phyloP scores from a whole-genome alignment of 768 basidiomycete genomes.

The Cyathus striatus region DNA sequence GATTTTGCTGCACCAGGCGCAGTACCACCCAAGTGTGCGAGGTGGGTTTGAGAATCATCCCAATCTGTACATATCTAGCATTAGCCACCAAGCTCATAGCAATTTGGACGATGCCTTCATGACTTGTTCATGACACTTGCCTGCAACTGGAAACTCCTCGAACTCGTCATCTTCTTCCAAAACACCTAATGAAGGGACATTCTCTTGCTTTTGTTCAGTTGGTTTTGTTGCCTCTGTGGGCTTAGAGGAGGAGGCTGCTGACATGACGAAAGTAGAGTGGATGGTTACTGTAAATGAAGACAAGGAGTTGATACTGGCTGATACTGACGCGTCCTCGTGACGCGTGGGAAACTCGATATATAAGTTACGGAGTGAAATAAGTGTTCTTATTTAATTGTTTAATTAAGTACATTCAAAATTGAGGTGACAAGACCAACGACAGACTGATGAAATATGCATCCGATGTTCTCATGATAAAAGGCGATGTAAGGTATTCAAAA shows the following conservation, averaged over 20 bases:
- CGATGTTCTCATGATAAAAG: too few relatives aligned
- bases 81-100: not conserved
- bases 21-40: slow-evolving; percentile 71
- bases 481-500: too few relatives aligned
- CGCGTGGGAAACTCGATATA: slow-evolving; percentile 13
- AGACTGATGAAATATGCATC: too few relatives aligned
- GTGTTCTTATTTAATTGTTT: too few relatives aligned
- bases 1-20: slow-evolving; percentile 73
- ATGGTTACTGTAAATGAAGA: not conserved
- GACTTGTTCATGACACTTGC: slow-evolving; percentile 47
- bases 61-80: slow-evolving; percentile 48
- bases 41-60: slow-evolving; percentile 81
- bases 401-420: too few relatives aligned
- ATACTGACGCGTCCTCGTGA: slow-evolving; percentile 18
- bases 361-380: not conserved
- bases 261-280: slow-evolving; percentile 12
- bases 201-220: slow-evolving; percentile 37
- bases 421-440: too few relatives aligned
- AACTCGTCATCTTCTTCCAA: slow-evolving; percentile 98
- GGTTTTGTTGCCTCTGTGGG: slow-evolving; percentile 29
- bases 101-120: too few relatives aligned
- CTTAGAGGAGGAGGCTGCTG: slow-evolving; percentile 47
- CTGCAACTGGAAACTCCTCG: slow-evolving; percentile 86
- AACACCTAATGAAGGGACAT: slow-evolving; percentile 72
- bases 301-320: not conserved